Conservation (phyloP, 495 filamentous ascomycete species). For the Daldinia caldariorum region DNA sequence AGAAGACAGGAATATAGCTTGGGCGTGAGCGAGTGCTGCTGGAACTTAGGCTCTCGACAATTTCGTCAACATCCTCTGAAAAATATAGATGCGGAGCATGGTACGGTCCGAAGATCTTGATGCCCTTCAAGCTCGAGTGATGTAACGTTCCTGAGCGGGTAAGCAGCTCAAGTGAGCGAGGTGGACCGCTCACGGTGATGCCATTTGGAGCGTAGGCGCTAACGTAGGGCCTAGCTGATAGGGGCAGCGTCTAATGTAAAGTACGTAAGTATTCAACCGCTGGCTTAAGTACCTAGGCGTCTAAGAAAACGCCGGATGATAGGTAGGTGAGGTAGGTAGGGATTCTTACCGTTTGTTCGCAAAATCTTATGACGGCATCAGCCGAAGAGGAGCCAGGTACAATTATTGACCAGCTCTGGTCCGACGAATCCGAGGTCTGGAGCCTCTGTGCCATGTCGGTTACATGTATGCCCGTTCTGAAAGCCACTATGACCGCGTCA, state of each 20-base stretch:
- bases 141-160: neutral
- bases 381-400: conserved; percentile 28
- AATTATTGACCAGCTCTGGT: conserved; percentile 42
- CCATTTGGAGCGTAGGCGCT: conserved; percentile 41
- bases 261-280: neutral
- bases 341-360: conserved; percentile 19
- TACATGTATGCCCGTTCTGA: conserved; percentile 64
- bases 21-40: neutral
- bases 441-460: conserved; percentile 15
- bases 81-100: conserved; percentile 48
- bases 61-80: conserved; percentile 30
- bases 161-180: conserved; percentile 33
- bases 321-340: neutral
- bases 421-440: neutral
- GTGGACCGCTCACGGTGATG: conserved; percentile 42
- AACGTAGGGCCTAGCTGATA: conserved; percentile 40
- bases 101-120: conserved; percentile 42
- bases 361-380: conserved; percentile 31
- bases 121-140: conserved; percentile 8
- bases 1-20: neutral
- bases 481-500: conserved; percentile 69
- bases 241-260: conserved; percentile 16
- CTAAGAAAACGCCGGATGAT: neutral
- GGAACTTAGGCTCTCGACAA: conserved; percentile 7
- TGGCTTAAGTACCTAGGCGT: no score